Base-by-base conservation (phyloP, 1,139 yeast genomes). In the Taiozyma sp. region DNA sequence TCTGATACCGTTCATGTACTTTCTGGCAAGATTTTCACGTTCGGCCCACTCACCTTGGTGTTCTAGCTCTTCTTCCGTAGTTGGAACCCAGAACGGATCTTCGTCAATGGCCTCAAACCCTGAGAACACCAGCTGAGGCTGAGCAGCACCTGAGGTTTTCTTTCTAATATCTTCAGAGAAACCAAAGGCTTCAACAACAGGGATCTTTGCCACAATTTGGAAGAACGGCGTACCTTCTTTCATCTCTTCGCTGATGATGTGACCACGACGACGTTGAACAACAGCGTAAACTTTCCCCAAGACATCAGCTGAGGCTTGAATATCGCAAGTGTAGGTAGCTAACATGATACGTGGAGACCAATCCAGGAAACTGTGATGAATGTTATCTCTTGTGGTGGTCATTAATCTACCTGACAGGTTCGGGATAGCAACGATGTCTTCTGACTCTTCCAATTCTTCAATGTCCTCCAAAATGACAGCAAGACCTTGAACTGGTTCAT, bases 61-160 rank as follows among this genome's bases (percentile, higher is more conserved):
- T 65, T 93, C 99, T 47, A 93, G 70, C 65, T 95, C 99, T 66
- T 90, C 98, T 61, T 88, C 97, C 0, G 99, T 95, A 7, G 93
- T 88, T n/a, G 99, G 99, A 13, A 93, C 96, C 99, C 99, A 95
- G 75, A 86, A 95, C 42, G 99, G 99, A 71, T 95, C 98, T 58
- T 87, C 80, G 55, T 89, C 96, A 48, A 91, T 78, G 56, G 84
- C 73, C 61, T 90, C 95, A 66, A 79, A 95, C 2, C 99, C 99
- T 45, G 86, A 80, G 63, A 93, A 93, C 7, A 91, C 88, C 53
- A 95, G 75, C 68, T 93, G 99, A 0, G 99, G 99, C 63, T 89
- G 87, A 4, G 99, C 99, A 6, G 97, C 96, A 50, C 99, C 99
- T 1, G 97, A 88, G 0, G 99, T 91, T 60, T 81, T 81, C 70